phyloP scores from a whole-genome alignment of 305 asterid species.

The Fraxinus floribunda region DNA sequence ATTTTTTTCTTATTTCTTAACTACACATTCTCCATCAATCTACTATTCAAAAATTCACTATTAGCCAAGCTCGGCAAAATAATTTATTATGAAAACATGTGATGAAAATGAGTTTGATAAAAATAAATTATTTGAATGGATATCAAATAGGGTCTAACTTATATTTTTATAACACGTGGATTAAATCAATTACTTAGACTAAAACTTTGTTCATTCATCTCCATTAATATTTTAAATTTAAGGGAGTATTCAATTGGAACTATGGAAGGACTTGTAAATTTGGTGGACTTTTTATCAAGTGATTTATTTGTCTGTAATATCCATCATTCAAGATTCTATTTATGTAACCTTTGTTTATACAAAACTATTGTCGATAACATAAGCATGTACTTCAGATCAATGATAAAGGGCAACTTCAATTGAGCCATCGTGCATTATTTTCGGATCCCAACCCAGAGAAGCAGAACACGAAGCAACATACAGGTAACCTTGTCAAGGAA shows the following conservation, averaged over 20 bases:
- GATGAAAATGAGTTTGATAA: too few species aligned
- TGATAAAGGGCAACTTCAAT: too few species aligned
- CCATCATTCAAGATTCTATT: background rate
- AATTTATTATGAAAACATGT: too few species aligned
- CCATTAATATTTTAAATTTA: too few species aligned
- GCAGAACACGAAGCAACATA: conserved; percentile 39
- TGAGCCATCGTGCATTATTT: conserved; percentile 70
- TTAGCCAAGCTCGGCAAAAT: too few species aligned
- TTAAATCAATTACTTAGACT: too few species aligned
- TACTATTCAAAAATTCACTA: too few species aligned
- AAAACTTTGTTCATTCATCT: background rate
- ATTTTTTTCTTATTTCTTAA: too few species aligned
- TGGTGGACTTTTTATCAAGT: background rate
- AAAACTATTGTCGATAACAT: background rate
- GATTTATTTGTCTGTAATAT: background rate
- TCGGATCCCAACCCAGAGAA: conserved; percentile 64
- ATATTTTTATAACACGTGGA: background rate
- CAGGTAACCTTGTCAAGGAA: conserved; percentile 39
- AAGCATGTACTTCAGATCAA: too few species aligned
- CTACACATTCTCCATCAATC: too few species aligned
- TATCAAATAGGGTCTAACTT: background rate
- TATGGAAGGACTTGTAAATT: background rate
- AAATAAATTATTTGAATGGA: too few species aligned
- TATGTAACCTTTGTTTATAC: background rate
- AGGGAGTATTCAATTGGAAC: too few species aligned